Conservation (phyloP, 2,329 filamentous ascomycete species). For the Arthrinium phaeospermum region DNA sequence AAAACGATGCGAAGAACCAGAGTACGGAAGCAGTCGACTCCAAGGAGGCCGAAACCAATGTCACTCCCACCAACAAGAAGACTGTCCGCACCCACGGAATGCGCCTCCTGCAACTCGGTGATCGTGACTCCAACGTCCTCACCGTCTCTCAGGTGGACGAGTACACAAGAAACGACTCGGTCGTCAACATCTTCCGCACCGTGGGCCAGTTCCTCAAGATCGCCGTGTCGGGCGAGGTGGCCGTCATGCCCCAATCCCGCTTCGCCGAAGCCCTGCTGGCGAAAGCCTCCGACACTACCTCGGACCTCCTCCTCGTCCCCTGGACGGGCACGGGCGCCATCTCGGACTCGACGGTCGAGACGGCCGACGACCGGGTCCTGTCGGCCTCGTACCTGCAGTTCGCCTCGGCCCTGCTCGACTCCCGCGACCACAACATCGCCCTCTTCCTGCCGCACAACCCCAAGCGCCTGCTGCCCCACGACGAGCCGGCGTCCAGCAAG, state of each 20-base stretch:
- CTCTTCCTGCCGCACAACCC: conserved; percentile 71
- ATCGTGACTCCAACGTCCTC: conserved; percentile 96
- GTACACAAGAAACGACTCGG: conserved; percentile 74
- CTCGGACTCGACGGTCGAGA: conserved; percentile 61
- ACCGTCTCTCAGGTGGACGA: conserved; percentile 84
- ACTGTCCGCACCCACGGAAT: conserved; percentile 80
- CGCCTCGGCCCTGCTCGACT: conserved; percentile 68
- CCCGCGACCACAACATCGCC: conserved; percentile 70
- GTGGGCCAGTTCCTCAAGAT: conserved; percentile 86
- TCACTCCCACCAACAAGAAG: conserved; percentile 40
- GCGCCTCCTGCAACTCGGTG: conserved; percentile 85
- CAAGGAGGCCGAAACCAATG: conserved; percentile 26
- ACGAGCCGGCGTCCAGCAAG: conserved; percentile 40
- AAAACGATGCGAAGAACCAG: conserved; percentile 32
- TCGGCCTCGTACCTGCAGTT: conserved; percentile 74
- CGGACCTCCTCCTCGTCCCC: conserved; percentile 81
- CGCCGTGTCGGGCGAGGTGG: conserved; percentile 80
- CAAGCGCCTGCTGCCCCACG: conserved; percentile 51
- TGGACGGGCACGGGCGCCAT: conserved; percentile 83
- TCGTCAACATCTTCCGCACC: conserved; percentile 89
- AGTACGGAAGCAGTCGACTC: conserved; percentile 15
- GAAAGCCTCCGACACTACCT: conserved; percentile 71
- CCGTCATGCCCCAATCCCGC: conserved; percentile 76
- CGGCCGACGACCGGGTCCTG: conserved; percentile 62
- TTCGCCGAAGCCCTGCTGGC: conserved; percentile 79